These are phyloP conservation scores for Geranium incanum DNA, from an alignment of 441 rosid genomes.

Conservation along the genomic window DNA sequence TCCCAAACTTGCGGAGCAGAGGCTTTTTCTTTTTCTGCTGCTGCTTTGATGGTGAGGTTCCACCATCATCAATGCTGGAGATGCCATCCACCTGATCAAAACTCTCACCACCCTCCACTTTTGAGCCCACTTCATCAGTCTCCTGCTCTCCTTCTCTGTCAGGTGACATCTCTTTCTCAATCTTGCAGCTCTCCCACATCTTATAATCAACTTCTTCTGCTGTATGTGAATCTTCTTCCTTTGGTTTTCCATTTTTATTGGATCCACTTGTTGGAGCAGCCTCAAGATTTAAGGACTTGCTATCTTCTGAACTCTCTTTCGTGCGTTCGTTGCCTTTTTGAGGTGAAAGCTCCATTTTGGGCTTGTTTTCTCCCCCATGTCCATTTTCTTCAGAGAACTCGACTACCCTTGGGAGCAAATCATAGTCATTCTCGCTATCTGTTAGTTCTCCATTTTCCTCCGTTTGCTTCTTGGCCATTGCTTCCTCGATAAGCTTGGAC, in stretches of 20 bases:
- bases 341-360: conserved; percentile 33
- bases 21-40: conserved; percentile 80
- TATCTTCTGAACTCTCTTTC: conserved; percentile 35
- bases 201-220: conserved; percentile 48
- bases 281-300: conserved; percentile 30
- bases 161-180: conserved; percentile 78
- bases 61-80: conserved; percentile 41
- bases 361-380: conserved; percentile 57
- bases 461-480: conserved; percentile 38
- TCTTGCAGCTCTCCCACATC: conserved; percentile 96
- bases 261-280: conserved; percentile 21
- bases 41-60: conserved; percentile 48
- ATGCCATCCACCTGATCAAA: conserved; percentile 51
- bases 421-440: conserved; percentile 85
- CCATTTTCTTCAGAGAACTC: conserved; percentile 94
- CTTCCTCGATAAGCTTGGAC: conserved; percentile 77
- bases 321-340: conserved; percentile 27
- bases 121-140: conserved; percentile 53
- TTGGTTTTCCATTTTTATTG: conserved; percentile 42
- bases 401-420: conserved; percentile 82
- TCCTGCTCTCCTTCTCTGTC: conserved; percentile 62
- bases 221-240: conserved; percentile 45
- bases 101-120: conserved; percentile 48
- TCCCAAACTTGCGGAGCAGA: conserved; percentile 73
- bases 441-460: conserved; percentile 72